phyloP scores from a whole-genome alignment of 2,329 filamentous ascomycete species.

The Epichloe gansuensis region DNA sequence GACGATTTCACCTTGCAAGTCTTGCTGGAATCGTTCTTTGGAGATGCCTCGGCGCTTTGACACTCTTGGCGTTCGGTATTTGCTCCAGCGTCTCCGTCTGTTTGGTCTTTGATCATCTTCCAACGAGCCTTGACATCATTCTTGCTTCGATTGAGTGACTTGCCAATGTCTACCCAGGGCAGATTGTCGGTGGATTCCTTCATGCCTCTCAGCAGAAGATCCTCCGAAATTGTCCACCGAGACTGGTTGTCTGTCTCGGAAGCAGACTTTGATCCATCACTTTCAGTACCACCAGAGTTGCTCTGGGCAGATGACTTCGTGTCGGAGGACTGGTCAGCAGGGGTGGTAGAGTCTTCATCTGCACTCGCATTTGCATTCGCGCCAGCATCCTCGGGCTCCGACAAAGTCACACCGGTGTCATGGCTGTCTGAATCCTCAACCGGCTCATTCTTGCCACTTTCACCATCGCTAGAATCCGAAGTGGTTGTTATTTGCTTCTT shows the following conservation, averaged over 20 bases:
- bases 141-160: conserved; percentile 16
- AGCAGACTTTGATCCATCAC: not conserved
- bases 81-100: not conserved
- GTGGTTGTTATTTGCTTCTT: not conserved
- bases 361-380: too few relatives aligned
- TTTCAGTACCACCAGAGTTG: not conserved
- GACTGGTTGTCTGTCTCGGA: not conserved
- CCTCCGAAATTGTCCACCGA: conserved; percentile 24
- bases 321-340: too few relatives aligned
- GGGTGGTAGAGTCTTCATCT: too few relatives aligned
- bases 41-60: not conserved
- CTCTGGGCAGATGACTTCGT: too few relatives aligned
- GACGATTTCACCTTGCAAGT: too few relatives aligned
- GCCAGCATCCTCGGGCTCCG: too few relatives aligned
- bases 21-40: not conserved
- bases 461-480: not conserved
- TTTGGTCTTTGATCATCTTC: conserved; percentile 18
- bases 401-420: too few relatives aligned
- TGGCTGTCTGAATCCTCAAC: not conserved
- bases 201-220: conserved; percentile 22
- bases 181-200: conserved; percentile 16
- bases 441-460: not conserved
- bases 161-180: conserved; percentile 20
- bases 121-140: conserved; percentile 21
- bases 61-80: too few relatives aligned